phyloP scores from a whole-genome alignment of 768 basidiomycete species.

The Boletus pseudo-olivaceus region DNA sequence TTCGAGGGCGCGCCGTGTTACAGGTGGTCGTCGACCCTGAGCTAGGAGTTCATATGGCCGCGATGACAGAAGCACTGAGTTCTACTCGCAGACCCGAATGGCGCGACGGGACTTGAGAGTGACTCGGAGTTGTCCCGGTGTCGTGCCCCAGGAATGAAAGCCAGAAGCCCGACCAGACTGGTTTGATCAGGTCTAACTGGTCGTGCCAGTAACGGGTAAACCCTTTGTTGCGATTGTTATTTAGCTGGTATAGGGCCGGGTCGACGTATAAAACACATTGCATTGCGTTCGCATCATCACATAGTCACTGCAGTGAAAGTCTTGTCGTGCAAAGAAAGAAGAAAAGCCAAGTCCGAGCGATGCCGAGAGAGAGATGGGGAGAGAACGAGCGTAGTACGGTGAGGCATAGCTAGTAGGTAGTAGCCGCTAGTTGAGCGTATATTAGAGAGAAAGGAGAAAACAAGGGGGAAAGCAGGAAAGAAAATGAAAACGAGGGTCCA shows the following conservation, averaged over 20 bases:
- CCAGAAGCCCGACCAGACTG: too few species aligned
- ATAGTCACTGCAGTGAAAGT: not conserved
- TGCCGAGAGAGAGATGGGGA: not conserved
- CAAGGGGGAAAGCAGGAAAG: not conserved
- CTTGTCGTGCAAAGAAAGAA: not conserved
- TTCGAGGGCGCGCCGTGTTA: not conserved
- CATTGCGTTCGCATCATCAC: constrained; percentile 7
- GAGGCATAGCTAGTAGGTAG: not conserved
- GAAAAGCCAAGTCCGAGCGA: not conserved
- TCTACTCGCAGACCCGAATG: not conserved
- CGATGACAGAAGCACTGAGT: not conserved
- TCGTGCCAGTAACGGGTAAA: too few species aligned
- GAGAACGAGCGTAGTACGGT: not conserved
- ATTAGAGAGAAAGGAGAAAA: not conserved
- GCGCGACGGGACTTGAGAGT: too few species aligned
- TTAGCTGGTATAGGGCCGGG: too few species aligned
- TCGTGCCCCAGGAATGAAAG: not conserved
- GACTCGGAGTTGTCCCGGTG: not conserved
- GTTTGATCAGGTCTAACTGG: too few species aligned
- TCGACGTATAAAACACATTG: constrained; percentile 3
- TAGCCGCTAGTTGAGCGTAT: not conserved
- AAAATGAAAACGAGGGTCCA: constrained; percentile 14
- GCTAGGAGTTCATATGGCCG: not conserved
- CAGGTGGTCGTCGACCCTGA: not conserved
- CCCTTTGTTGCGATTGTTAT: not conserved